Percentiles rank a stretch among this genome's conserved stretches.
phyloP scores from a whole-genome alignment of 768 basidiomycete species.

The Mycena rosella region DNA sequence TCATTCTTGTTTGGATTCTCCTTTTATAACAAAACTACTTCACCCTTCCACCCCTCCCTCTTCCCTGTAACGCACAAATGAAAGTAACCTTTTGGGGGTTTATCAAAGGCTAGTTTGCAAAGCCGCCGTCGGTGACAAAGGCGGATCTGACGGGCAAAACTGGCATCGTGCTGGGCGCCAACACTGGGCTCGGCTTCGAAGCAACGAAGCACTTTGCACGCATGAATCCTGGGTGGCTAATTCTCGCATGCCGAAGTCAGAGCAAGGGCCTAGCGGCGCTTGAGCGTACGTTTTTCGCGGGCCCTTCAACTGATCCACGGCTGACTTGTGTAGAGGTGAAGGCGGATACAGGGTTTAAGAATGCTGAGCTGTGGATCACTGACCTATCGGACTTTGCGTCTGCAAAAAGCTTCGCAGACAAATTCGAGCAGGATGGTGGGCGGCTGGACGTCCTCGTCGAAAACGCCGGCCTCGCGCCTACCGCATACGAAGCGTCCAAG shows the following conservation, averaged over 20 bases:
- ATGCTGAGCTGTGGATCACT: background rate
- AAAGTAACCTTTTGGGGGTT: background rate
- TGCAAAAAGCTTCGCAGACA: too few species aligned
- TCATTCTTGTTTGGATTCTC: too few species aligned
- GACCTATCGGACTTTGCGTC: too few species aligned
- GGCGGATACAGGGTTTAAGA: background rate
- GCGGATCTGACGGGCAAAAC: constrained; percentile 37
- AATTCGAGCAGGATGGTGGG: too few species aligned
- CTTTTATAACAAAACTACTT: too few species aligned
- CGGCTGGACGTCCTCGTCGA: constrained; percentile 25
- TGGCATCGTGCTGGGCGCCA: constrained; percentile 35
- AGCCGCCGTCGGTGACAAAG: constrained; percentile 34
- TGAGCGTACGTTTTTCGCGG: constrained; percentile 3
- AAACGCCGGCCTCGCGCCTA: constrained; percentile 41
- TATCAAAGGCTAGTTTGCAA: constrained; percentile 25
- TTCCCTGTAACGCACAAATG: too few species aligned
- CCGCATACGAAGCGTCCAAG: constrained; percentile 38
- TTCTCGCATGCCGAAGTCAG: constrained; percentile 49
- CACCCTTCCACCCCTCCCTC: too few species aligned
- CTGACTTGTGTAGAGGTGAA: constrained; percentile 12
- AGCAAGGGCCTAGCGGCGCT: constrained; percentile 18
- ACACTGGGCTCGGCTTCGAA: constrained; percentile 37
- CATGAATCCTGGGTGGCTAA: constrained; percentile 46
- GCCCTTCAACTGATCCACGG: background rate
- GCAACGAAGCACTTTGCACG: constrained; percentile 45